Conservation (phyloP, 495 filamentous ascomycete genomes). For the Neurospora terricola region DNA sequence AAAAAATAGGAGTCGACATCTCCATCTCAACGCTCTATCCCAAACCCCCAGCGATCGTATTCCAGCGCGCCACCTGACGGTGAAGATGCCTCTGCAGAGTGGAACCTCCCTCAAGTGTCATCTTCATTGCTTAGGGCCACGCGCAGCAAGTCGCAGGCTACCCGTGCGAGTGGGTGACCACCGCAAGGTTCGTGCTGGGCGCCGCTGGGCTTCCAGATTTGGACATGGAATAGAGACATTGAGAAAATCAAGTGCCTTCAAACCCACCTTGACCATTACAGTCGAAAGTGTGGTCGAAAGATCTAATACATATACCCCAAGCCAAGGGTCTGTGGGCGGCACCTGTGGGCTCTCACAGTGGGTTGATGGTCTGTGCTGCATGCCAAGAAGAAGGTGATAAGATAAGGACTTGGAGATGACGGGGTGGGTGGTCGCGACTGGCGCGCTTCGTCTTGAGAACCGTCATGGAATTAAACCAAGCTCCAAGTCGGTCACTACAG, state of each 20-base stretch:
- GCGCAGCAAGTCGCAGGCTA: conserved; percentile 37
- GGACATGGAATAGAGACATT: conserved; percentile 32
- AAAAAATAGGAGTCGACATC: conserved; percentile 36
- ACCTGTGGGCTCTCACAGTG: background rate
- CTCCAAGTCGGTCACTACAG: background rate
- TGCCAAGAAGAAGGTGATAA: background rate
- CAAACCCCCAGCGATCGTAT: conserved; percentile 42
- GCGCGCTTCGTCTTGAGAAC: background rate
- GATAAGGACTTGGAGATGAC: background rate
- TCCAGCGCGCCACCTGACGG: conserved; percentile 44
- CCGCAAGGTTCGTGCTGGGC: conserved; percentile 45
- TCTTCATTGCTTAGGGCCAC: conserved; percentile 41
- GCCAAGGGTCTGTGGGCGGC: background rate
- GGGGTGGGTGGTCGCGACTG: background rate
- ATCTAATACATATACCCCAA: conserved; percentile 16
- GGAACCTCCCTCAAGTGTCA: conserved; percentile 38
- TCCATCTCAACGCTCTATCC: conserved; percentile 35
- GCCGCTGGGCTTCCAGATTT: conserved; percentile 35
- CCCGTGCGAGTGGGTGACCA: conserved; percentile 40
- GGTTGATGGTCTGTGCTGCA: background rate
- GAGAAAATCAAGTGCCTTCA: conserved; percentile 39
- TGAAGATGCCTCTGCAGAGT: conserved; percentile 45
- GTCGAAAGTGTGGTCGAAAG: conserved; percentile 11
- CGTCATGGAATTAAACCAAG: background rate
- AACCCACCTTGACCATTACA: conserved; percentile 41